Conservation (phyloP, 108 stramenopile species). For the Nitzschia sp. region DNA sequence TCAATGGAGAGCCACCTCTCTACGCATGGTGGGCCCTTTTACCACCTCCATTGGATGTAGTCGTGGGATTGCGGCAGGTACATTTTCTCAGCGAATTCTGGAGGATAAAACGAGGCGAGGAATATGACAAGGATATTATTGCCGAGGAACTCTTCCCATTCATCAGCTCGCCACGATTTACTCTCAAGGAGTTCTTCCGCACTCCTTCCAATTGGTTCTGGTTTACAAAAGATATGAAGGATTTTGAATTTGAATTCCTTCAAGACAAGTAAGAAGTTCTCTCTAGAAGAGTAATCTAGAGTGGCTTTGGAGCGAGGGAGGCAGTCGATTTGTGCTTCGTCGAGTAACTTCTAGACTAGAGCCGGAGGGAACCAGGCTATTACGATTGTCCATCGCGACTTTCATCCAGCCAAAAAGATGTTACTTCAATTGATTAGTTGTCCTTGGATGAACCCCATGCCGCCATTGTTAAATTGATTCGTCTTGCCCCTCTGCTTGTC, state of each 20-base stretch:
- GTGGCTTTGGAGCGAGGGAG: too few species aligned
- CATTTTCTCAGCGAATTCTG: slow-evolving; percentile 73
- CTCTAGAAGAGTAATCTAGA: too few species aligned
- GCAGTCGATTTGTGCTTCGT: too few species aligned
- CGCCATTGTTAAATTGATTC: too few species aligned
- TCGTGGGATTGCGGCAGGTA: slow-evolving; percentile 73
- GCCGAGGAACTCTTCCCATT: slow-evolving; percentile 71
- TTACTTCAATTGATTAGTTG: too few species aligned
- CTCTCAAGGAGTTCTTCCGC: slow-evolving; percentile 63
- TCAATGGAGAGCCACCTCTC: slow-evolving; percentile 36
- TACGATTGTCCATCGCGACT: too few species aligned
- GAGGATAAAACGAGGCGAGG: slow-evolving; percentile 44
- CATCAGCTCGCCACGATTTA: slow-evolving; percentile 60
- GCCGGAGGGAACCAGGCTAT: too few species aligned
- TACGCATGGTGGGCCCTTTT: slow-evolving; percentile 72
- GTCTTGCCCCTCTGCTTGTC: too few species aligned
- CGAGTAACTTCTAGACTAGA: neutral
- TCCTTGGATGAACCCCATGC: too few species aligned
- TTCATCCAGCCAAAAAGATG: too few species aligned
- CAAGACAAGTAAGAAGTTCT: slow-evolving; percentile 22
- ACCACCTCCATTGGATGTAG: slow-evolving; percentile 72
- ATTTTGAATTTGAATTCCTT: slow-evolving; percentile 50
- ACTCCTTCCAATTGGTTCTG: slow-evolving; percentile 72
- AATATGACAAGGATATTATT: slow-evolving; percentile 54
- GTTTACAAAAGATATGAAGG: slow-evolving; percentile 63